Conservation (phyloP, 345 rosid species). For the Diplotaxis tenuifolia region DNA sequence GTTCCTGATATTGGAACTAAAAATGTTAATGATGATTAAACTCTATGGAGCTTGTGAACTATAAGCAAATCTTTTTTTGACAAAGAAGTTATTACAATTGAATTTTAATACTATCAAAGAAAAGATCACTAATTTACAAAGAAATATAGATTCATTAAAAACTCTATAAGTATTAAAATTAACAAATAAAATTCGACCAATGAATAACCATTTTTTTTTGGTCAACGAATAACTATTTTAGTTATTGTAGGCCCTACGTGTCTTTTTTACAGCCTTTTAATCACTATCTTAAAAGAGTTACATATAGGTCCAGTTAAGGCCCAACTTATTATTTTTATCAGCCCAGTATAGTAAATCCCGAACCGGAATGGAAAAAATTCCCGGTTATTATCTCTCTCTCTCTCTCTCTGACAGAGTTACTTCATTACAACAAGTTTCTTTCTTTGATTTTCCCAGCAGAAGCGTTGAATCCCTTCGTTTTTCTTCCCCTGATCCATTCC, state of each 20-base stretch:
- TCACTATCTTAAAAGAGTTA: not conserved
- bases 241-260: not conserved
- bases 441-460: slow-evolving; percentile 29
- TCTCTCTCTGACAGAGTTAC: slow-evolving; percentile 13
- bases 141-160: too few relatives aligned
- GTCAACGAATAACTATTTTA: too few relatives aligned
- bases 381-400: slow-evolving; percentile 3
- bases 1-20: too few relatives aligned
- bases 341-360: slow-evolving; percentile 20
- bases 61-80: too few relatives aligned
- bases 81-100: too few relatives aligned
- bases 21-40: too few relatives aligned
- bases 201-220: too few relatives aligned
- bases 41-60: too few relatives aligned
- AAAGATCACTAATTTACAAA: too few relatives aligned
- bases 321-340: not conserved
- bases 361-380: slow-evolving; percentile 11
- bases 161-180: too few relatives aligned
- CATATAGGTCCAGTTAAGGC: not conserved
- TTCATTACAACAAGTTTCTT: slow-evolving; percentile 21
- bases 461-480: slow-evolving; percentile 33
- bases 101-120: too few relatives aligned
- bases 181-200: too few relatives aligned
- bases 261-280: not conserved
- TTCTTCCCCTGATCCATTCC: slow-evolving; percentile 7